Base-by-base conservation (phyloP, 177 flowering plant species). In the Tripterygium wilfordii region DNA sequence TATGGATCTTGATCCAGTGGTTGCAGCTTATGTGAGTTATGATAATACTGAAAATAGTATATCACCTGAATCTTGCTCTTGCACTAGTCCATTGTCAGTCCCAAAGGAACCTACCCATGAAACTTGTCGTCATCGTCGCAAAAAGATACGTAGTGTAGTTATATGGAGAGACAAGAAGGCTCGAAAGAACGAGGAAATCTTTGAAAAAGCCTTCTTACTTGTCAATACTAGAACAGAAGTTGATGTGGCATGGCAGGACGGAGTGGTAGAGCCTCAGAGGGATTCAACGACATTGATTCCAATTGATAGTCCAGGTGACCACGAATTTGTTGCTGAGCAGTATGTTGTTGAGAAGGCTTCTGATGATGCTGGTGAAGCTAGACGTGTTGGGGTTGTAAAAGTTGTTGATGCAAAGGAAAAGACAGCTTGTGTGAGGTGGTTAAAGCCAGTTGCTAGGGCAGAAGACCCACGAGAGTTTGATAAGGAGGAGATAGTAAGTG, bases 181-280 rank as follows among this genome's bases (percentile, higher is more conserved):
- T 40, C 65, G 83, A 22, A 94, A 69, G 67, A 87, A 68, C 61
- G 88, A 72, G 59, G 96, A 94, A 51, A 70, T 60, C 59, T 94
- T 75, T 68, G 95, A 89, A 66, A 78, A 60, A 60, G 92, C 99
- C 14, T 71, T 83, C 62, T 45, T 76, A 42, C 87, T 94, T 63
- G 62, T 68, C 45, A 77, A 83, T 54, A 75, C 74, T 3, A 76
- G 55, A 67, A 94, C 99, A 30, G 78, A 20, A 41, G 90, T 87
- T 65, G 92, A 90, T 72, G 90, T 94, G 42, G 76, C 69, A 30
- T 90, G 96, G 99, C 99, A 94, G 50, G 95, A 83, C 66, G 97
- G 96, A 31, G 72, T 43, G 0, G 57, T 49, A 25, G 79, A 69
- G 58, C 36, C 30, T 43, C 80, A 76, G 20, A 36, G 77, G 49